phyloP scores from a whole-genome alignment of 1,284 basidiomycete species.

The Somion occarium region DNA sequence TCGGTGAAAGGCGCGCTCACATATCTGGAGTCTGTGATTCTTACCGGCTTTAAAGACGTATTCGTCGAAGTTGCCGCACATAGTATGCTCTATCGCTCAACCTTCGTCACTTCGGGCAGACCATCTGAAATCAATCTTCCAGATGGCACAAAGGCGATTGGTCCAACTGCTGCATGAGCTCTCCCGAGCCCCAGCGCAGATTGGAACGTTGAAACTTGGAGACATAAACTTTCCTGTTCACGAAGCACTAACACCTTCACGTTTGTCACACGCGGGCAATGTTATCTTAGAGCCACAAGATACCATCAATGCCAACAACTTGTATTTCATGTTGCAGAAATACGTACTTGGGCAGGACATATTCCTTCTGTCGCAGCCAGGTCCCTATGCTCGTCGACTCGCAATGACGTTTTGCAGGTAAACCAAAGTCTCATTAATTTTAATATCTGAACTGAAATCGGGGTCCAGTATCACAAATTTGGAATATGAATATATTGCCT shows the following conservation, averaged over 20 bases:
- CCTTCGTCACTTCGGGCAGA: neutral
- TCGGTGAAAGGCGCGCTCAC: neutral
- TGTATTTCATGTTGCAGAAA: slow-evolving; percentile 65
- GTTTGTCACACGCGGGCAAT: slow-evolving; percentile 39
- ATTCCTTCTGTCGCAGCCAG: slow-evolving; percentile 59
- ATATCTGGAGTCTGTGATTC: neutral
- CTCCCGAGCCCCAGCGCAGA: slow-evolving; percentile 29
- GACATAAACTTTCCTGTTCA: slow-evolving; percentile 53
- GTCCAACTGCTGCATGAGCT: slow-evolving; percentile 43
- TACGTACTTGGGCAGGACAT: slow-evolving; percentile 64
- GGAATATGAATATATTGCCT: slow-evolving; percentile 61
- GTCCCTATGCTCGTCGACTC: slow-evolving; percentile 57
- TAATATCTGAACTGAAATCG: neutral
- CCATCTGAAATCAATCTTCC: neutral
- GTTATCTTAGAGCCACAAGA: slow-evolving; percentile 45
- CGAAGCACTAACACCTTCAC: slow-evolving; percentile 38
- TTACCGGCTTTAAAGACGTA: too few relatives aligned
- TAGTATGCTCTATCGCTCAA: neutral
- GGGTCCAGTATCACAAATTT: slow-evolving; percentile 48
- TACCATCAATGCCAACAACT: slow-evolving; percentile 47
- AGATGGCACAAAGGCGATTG: slow-evolving; percentile 37
- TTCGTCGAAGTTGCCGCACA: neutral
- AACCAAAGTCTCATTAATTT: slow-evolving; percentile 11
- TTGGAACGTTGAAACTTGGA: slow-evolving; percentile 55
- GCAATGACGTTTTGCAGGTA: slow-evolving; percentile 62